phyloP scores from a whole-genome alignment of 225 moss, liverwort and hornwort genomes.

The Sphagnum contortum region DNA sequence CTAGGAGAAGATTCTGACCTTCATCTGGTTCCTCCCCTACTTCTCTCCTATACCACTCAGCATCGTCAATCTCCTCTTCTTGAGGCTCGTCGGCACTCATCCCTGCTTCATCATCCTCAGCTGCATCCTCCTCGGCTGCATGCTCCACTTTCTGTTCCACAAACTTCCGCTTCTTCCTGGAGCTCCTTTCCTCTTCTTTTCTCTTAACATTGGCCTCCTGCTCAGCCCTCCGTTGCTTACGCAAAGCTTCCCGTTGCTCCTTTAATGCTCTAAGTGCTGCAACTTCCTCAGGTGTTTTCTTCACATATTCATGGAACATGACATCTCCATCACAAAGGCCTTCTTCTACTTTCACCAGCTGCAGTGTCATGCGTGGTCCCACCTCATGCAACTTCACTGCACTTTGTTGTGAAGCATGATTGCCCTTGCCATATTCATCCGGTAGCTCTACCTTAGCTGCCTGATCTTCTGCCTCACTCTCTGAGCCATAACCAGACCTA shows the following conservation, averaged over 20 bases:
- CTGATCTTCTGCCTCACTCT: conserved; percentile 96
- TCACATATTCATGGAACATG: conserved; percentile 92
- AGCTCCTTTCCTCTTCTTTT: conserved; percentile 54
- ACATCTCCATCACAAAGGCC: conserved; percentile 85
- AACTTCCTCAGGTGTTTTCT: conserved; percentile 81
- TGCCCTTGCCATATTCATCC: conserved; percentile 84
- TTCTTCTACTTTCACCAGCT: conserved; percentile 97
- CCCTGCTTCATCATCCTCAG: conserved; percentile 38
- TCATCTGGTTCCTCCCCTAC: conserved; percentile 66
- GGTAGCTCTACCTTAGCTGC: conserved; percentile 70
- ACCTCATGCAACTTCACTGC: conserved; percentile 92
- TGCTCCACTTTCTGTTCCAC: conserved; percentile 26
- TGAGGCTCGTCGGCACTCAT: conserved; percentile 18
- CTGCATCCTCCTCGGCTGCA: conserved; percentile 26
- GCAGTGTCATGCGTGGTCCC: conserved; percentile 81
- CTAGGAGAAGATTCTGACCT: conserved; percentile 15
- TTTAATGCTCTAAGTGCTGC: conserved; percentile 55
- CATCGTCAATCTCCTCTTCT: conserved; percentile 54
- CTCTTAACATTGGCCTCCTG: conserved; percentile 84
- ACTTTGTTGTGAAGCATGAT: conserved; percentile 84
- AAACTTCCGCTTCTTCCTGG: conserved; percentile 34
- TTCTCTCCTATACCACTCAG: conserved; percentile 62
- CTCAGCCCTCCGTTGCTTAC: conserved; percentile 88
- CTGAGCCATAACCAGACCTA: conserved; percentile 88
- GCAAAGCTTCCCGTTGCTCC: conserved; percentile 76